Evolutionary conservation across 208 protist species (phyloP), one percentile per base, ranked within the genome.

Genomic region (Trypanosoma grayi): DNA sequence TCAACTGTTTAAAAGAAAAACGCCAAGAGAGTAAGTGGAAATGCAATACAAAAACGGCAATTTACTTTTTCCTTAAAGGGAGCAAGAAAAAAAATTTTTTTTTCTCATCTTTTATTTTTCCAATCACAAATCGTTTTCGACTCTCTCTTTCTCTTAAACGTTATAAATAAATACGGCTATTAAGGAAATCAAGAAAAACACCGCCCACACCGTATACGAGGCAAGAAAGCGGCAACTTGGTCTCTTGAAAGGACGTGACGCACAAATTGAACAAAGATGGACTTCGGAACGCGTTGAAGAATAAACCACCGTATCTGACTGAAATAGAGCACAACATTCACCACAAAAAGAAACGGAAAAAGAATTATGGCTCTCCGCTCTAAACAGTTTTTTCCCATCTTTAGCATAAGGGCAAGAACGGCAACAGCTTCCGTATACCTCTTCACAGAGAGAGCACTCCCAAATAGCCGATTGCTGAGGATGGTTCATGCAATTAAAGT

Each of bases 361-460:
- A 46, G 34, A 66, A 13, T 43, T 31, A 54, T 37, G 30, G 41
- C 46, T 50, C 31, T 70, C 66, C 11, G 34, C 22, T 25, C 39
- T 47, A 24, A 53, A 33, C 5, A 67, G 43, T 14, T 57, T 50
- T 45, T 70, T 53, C 25, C 76, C 82, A n/a, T 66, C 50, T 22
- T 45, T 39, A 4, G 59, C 34, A 14, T 71, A 58, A 9, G 87
- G 87, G 39, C 75, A 62, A 37, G 59, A 76, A 59, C 67, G 73
- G 34, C 88, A 94, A 60, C 82, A 90, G 39, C 46, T 69, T 6
- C 88, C 84, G 52, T 91, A 94, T 46, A 86, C 72, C 13, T 75
- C 64, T 68, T 87, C 85, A 56, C 88, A 94, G 46, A 89, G 73
- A 8, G 34, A 25, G 47, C 88, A 94, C 51, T 90, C 82, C 88